Evolutionary conservation across 2,329 filamentous ascomycete species (phyloP).

Genomic region (Neofusicoccum cordaticola): DNA sequence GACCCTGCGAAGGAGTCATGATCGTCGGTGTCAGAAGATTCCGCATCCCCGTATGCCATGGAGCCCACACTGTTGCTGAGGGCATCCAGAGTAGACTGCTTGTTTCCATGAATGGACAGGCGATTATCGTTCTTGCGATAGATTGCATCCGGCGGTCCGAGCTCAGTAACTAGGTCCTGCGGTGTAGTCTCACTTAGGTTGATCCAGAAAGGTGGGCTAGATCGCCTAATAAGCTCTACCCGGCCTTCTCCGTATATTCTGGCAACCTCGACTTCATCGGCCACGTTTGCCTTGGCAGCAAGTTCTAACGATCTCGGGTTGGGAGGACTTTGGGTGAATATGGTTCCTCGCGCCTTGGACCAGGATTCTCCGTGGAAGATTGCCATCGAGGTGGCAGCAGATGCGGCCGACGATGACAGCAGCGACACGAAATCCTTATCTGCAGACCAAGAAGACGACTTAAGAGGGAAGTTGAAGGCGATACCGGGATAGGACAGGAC

Average conservation of each 20-base stretch:
- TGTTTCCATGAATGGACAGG: conserved; percentile 69
- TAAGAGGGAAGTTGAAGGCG: conserved; percentile 84
- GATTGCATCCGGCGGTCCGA: conserved; percentile 90
- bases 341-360: conserved; percentile 71
- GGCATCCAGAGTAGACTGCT: conserved; percentile 40
- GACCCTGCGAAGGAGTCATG: conserved; percentile 36
- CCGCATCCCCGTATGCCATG: conserved; percentile 27
- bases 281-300: conserved; percentile 64
- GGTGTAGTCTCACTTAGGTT: conserved; percentile 81
- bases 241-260: conserved; percentile 74
- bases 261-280: conserved; percentile 83
- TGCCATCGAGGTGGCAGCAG: conserved; percentile 80
- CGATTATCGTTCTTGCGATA: conserved; percentile 88
- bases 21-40: conserved; percentile 27
- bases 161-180: conserved; percentile 84
- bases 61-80: conserved; percentile 6
- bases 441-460: conserved; percentile 70
- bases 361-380: conserved; percentile 89
- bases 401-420: conserved; percentile 73
- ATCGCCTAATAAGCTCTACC: conserved; percentile 73
- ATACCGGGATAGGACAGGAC: conserved; percentile 92
- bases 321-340: conserved; percentile 74
- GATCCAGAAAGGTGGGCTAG: conserved; percentile 66
- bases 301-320: conserved; percentile 71
- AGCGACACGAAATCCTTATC: conserved; percentile 80